Conservation (phyloP, 2,329 filamentous ascomycete species). For the Alternaria rosae region DNA sequence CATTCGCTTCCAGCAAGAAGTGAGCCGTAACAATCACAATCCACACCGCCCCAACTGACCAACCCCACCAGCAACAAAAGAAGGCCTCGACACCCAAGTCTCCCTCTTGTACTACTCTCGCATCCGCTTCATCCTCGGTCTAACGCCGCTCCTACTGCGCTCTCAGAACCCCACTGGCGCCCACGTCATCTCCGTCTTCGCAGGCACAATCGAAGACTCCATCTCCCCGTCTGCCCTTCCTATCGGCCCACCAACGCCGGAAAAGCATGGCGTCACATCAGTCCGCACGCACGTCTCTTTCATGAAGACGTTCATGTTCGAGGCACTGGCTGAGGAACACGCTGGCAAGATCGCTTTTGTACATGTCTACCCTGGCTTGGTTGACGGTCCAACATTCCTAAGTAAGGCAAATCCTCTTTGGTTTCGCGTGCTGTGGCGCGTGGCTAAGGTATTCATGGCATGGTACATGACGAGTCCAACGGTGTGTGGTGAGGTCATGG, state of each 20-base stretch:
- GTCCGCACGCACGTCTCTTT: constrained; percentile 41
- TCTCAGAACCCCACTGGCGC: constrained; percentile 27
- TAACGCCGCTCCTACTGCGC: constrained; percentile 40
- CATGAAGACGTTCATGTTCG: constrained; percentile 43
- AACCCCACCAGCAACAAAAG: constrained; percentile 38
- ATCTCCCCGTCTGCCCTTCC: constrained; percentile 35
- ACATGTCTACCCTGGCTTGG: constrained; percentile 45
- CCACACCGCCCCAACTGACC: neutral
- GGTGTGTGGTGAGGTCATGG: constrained; percentile 43
- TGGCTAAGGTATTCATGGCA: constrained; percentile 32
- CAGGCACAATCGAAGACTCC: constrained; percentile 37
- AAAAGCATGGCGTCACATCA: constrained; percentile 35
- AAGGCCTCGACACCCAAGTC: constrained; percentile 48
- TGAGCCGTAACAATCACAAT: constrained; percentile 4
- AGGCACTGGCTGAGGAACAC: constrained; percentile 32
- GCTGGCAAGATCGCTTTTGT: constrained; percentile 39
- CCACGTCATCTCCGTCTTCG: constrained; percentile 48
- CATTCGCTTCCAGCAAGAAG: neutral
- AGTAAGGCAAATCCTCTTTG: constrained; percentile 36
- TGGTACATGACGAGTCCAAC: constrained; percentile 31
- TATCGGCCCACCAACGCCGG: constrained; percentile 30
- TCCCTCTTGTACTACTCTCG: constrained; percentile 48
- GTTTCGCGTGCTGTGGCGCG: constrained; percentile 37
- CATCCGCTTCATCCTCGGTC: constrained; percentile 48
- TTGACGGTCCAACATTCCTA: constrained; percentile 40